phyloP scores from a whole-genome alignment of 2,329 filamentous ascomycete genomes.

The Fusarium sp. region DNA sequence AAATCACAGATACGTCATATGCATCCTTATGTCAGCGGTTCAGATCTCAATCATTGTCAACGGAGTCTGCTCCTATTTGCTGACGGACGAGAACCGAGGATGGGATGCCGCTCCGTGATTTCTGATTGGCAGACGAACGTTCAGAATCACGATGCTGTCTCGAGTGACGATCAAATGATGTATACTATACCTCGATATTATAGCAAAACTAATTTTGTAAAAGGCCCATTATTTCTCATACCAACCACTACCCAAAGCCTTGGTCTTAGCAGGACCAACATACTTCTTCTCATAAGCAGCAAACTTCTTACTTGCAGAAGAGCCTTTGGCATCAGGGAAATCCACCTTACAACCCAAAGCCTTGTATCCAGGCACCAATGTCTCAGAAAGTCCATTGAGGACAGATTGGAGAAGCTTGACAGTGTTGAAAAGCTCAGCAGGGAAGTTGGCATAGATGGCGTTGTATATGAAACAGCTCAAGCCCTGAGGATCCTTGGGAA shows the following conservation, averaged over 20 bases:
- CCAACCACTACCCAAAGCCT: conserved; percentile 17
- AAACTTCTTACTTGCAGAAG: conserved; percentile 5
- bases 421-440: conserved; percentile 17
- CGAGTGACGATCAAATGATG: too few species aligned
- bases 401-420: conserved; percentile 9
- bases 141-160: too few species aligned
- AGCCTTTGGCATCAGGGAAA: conserved; percentile 24
- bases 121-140: too few species aligned
- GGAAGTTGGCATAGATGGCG: conserved; percentile 24
- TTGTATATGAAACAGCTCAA: conserved; percentile 29
- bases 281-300: conserved; percentile 24
- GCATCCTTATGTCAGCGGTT: neutral
- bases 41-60: neutral
- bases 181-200: too few species aligned
- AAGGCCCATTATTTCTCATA: neutral
- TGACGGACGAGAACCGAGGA: too few species aligned
- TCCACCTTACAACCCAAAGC: conserved; percentile 22
- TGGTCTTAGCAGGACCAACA: conserved; percentile 18
- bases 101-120: too few species aligned
- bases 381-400: conserved; percentile 6
- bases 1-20: neutral
- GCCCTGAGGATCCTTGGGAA: conserved; percentile 10
- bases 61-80: too few species aligned
- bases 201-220: too few species aligned
- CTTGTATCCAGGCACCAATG: conserved; percentile 16